These are phyloP conservation scores for Cryptococcus floricola DNA, from an alignment of 1,284 basidiomycete species.

Conservation along the genomic window DNA sequence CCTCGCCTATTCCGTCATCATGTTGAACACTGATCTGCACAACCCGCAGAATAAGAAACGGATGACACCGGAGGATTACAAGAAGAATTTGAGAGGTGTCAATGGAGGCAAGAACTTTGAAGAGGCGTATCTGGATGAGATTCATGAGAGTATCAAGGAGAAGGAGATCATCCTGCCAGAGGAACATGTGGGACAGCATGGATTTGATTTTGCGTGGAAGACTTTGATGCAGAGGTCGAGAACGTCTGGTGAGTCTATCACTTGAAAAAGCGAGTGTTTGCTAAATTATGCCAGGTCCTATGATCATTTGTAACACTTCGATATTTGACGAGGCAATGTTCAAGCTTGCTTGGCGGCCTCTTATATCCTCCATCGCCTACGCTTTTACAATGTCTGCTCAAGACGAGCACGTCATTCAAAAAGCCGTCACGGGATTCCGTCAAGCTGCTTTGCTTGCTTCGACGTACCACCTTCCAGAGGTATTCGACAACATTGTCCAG, in stretches of 20 bases:
- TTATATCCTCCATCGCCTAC: constrained; percentile 84
- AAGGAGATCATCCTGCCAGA: constrained; percentile 97
- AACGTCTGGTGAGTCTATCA: constrained; percentile 61
- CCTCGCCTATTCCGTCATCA: constrained; percentile 90
- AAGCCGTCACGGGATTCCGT: constrained; percentile 88
- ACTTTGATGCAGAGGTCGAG: constrained; percentile 80
- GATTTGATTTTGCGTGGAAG: constrained; percentile 99
- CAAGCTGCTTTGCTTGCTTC: constrained; percentile 93
- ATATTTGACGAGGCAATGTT: constrained; percentile 92
- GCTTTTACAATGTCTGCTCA: constrained; percentile 87
- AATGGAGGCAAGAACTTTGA: constrained; percentile 85
- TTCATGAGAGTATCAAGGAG: constrained; percentile 92
- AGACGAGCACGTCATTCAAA: constrained; percentile 94
- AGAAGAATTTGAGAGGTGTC: constrained; percentile 85
- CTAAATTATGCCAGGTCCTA: constrained; percentile 56
- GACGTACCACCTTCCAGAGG: constrained; percentile 82
- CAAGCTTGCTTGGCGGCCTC: constrained; percentile 80
- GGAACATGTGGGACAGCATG: constrained; percentile 93
- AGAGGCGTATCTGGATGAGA: constrained; percentile 73
- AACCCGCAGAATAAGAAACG: constrained; percentile 97
- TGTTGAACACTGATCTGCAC: constrained; percentile 97
- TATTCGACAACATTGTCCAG: constrained; percentile 93
- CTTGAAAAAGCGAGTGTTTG: not conserved
- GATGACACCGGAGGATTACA: constrained; percentile 95
- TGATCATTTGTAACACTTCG: constrained; percentile 72